Conservation (phyloP, 768 basidiomycete genomes). For the Boletus pseudopeckii region DNA sequence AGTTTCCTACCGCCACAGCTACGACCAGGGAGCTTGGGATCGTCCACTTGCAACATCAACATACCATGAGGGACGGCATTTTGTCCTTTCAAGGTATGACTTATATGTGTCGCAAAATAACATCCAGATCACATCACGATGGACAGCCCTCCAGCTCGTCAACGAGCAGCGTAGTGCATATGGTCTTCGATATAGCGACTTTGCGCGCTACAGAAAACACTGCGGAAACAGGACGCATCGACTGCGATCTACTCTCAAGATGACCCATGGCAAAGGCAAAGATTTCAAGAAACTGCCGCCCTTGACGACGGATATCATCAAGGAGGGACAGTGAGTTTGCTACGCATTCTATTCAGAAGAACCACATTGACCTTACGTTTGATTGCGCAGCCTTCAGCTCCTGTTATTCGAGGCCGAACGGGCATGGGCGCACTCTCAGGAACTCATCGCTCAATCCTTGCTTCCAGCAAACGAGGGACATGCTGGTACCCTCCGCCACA, state of each 20-base stretch:
- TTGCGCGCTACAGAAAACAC: slow-evolving; percentile 87
- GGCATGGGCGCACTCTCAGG: slow-evolving; percentile 88
- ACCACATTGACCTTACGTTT: slow-evolving; percentile 8
- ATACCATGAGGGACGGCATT: slow-evolving; percentile 24
- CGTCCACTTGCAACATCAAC: not conserved
- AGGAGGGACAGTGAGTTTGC: slow-evolving; percentile 78
- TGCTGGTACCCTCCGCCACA: slow-evolving; percentile 61
- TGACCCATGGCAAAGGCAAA: slow-evolving; percentile 84
- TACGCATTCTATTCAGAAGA: not conserved
- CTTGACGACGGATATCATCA: slow-evolving; percentile 63
- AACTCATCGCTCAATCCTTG: slow-evolving; percentile 54
- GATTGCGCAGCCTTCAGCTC: slow-evolving; percentile 61
- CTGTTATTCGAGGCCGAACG: slow-evolving; percentile 89
- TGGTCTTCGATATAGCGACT: slow-evolving; percentile 89
- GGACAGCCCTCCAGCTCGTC: slow-evolving; percentile 73
- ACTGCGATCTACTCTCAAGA: slow-evolving; percentile 76
- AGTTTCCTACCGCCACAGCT: slow-evolving; percentile 16
- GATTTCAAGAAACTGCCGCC: slow-evolving; percentile 84
- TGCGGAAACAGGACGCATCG: slow-evolving; percentile 89
- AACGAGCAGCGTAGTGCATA: slow-evolving; percentile 90
- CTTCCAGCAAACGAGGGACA: slow-evolving; percentile 49
- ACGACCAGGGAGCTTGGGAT: not conserved
- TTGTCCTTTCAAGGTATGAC: slow-evolving; percentile 42
- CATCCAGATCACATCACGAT: slow-evolving; percentile 2
- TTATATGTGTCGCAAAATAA: not conserved